Conservation (phyloP, 176 grass and related monocot genomes). For the Zizania latifolia region DNA sequence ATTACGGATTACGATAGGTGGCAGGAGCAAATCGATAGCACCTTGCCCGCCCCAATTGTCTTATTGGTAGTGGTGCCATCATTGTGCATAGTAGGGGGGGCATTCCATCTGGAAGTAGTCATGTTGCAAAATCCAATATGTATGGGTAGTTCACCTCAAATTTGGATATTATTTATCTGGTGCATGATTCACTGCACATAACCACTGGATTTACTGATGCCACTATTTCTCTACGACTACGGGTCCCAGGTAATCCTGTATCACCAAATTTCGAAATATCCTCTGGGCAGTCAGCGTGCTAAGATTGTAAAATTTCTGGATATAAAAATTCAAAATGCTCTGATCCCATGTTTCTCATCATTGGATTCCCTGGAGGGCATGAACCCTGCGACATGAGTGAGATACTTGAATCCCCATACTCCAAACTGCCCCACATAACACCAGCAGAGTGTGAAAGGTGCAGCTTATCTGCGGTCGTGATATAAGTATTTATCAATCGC, state of each 20-base stretch:
- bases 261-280: neutral
- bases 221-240: neutral
- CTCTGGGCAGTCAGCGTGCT: neutral
- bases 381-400: neutral
- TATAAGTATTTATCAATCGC: neutral
- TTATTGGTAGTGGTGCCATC: constrained; percentile 13
- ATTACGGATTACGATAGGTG: neutral
- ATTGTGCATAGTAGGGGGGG: constrained; percentile 35
- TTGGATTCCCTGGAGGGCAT: neutral
- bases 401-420: neutral
- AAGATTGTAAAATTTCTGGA: neutral
- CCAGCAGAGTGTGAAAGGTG: neutral
- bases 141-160: neutral
- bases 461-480: neutral
- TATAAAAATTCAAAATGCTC: neutral
- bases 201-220: neutral
- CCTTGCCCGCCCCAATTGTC: constrained; percentile 51
- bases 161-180: neutral
- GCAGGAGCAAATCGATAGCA: constrained; percentile 34
- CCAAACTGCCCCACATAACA: neutral
- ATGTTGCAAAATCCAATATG: neutral
- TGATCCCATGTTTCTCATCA: constrained; percentile 22
- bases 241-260: neutral
- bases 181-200: neutral
- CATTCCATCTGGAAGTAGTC: neutral